These are phyloP conservation scores for Eruca vesicaria DNA, from an alignment of 441 rosid genomes.

Conservation along the genomic window DNA sequence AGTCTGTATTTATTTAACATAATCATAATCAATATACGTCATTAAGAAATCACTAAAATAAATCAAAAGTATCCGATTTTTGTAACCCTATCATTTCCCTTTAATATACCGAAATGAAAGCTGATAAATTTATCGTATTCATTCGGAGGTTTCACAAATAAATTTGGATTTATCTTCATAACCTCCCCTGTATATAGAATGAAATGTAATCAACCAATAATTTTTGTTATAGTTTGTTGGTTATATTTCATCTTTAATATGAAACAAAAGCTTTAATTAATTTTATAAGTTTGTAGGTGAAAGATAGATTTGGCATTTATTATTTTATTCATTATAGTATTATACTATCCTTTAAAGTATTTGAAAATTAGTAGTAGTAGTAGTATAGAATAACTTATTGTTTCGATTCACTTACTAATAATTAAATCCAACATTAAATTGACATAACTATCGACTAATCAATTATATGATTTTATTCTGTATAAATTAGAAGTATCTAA, in stretches of 20 bases:
- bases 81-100: neutral
- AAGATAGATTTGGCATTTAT: neutral
- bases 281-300: neutral
- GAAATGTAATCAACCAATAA: neutral
- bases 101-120: neutral
- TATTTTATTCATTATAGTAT: neutral
- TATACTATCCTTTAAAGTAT: neutral
- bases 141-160: neutral
- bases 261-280: neutral
- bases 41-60: no score
- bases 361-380: neutral
- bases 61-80: neutral
- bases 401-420: neutral
- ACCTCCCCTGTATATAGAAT: neutral
- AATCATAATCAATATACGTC: neutral
- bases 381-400: neutral
- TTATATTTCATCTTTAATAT: neutral
- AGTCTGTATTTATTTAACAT: constrained; percentile 18
- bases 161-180: neutral
- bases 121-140: neutral
- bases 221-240: neutral
- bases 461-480: neutral
- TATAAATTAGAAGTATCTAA: neutral
- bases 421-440: neutral
- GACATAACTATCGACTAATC: neutral